phyloP scores from a whole-genome alignment of 192 early-diverging fungal genomes.

The Mortierella claussenii region DNA sequence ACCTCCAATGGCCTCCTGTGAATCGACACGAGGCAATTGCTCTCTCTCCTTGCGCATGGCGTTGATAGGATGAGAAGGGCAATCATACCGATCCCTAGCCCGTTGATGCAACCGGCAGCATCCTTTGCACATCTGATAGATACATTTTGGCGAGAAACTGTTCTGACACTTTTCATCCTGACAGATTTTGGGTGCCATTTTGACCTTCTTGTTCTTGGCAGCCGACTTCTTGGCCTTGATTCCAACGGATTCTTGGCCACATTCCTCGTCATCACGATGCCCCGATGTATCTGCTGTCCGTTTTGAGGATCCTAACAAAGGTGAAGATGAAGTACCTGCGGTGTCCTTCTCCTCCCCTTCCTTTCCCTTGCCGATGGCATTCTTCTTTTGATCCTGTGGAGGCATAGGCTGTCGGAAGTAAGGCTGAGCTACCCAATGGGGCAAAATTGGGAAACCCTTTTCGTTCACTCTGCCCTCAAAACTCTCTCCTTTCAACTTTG shows the following conservation, averaged over 20 bases:
- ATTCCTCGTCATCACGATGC: conserved; percentile 18
- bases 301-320: not conserved
- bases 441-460: conserved; percentile 66
- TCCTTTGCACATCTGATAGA: conserved; percentile 36
- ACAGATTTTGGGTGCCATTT: conserved; percentile 19
- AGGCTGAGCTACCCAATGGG: conserved; percentile 77
- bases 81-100: conserved; percentile 20
- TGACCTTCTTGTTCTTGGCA: conserved; percentile 35
- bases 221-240: not conserved
- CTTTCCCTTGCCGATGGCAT: not conserved
- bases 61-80: conserved; percentile 28
- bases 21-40: conserved; percentile 30
- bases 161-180: conserved; percentile 23
- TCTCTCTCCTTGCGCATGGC: conserved; percentile 9
- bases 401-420: conserved; percentile 65
- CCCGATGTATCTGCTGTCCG: conserved; percentile 30
- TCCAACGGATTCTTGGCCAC: conserved; percentile 1
- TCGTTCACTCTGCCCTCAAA: conserved; percentile 52
- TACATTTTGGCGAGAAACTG: conserved; percentile 31
- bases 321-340: not conserved
- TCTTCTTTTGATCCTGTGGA: conserved; percentile 27
- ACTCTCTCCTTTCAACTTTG: conserved; percentile 9
- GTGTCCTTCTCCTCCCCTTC: not conserved
- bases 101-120: conserved; percentile 35
- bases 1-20: conserved; percentile 32